Base-by-base conservation (phyloP, 164 flowering plant species). In the Stephania yunnanensis region DNA sequence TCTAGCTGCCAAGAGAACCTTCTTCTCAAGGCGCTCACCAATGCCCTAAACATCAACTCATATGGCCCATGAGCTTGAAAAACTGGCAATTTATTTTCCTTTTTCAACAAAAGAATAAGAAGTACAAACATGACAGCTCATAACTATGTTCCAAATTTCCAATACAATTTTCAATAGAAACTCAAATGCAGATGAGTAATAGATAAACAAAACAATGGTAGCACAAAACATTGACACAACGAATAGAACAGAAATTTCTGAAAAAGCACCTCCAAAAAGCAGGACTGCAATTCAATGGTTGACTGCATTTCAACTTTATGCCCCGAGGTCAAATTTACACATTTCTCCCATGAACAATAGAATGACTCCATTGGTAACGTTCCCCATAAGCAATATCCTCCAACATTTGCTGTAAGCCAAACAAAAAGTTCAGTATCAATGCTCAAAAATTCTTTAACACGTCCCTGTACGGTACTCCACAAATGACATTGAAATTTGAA, bases 331-430 rank as follows among this genome's bases (percentile, higher is more conserved):
- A 88, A 78, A 75, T 77, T 85, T 44, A 79, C 84, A 69, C 86
- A 86, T 69, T 84, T 85, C 71, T 82, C 85, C 92, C 87, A 88
- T 61, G 86, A 79, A 19, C 71, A 52, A 78, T 75, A 86, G 25
- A 91, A 86, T 30, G 85, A 78, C 53, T 88, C 86, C 80, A 91
- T 65, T 31, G 87, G 86, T 71, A 91, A 80, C 80, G 78, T 84
- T 3, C 95, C 91, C 84, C 84, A 88, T 66, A 87, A 77, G 80
- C 91, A 86, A 74, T 66, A 74, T 53, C 84, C 87, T 61, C 85
- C 87, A 80, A 72, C 65, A 77, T 78, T 79, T 71, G 80, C 92
- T 88, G 87, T 44, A 68, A 77, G 22, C 61, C 12, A 44, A 66
- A 78, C 46, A n/a, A 17, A 8, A 15, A 17, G 48, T 20, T 74